phyloP scores from a whole-genome alignment of 2,329 filamentous ascomycete species.

The Penicillium hesseltinei region DNA sequence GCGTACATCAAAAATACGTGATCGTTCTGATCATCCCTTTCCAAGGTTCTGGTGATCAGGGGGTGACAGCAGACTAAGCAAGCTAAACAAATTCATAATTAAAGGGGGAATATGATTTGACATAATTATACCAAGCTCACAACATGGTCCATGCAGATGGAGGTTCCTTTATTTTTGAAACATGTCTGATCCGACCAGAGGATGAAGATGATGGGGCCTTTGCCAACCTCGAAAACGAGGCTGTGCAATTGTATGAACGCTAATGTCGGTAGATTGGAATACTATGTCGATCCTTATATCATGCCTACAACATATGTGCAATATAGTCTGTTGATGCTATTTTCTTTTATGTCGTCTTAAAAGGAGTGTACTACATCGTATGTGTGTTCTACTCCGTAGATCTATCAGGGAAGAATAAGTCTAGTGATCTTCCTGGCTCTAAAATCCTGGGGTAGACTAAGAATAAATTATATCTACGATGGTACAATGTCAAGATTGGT shows the following conservation, averaged over 20 bases:
- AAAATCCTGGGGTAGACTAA: not conserved
- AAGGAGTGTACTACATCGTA: not conserved
- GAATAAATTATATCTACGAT: not conserved
- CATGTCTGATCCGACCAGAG: not conserved
- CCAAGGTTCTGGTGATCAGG: slow-evolving; percentile 14
- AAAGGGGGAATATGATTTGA: not conserved
- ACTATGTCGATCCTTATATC: slow-evolving; percentile 9
- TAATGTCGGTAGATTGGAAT: slow-evolving; percentile 6
- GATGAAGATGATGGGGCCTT: not conserved
- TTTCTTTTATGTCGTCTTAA: not conserved
- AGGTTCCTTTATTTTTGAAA: slow-evolving; percentile 8
- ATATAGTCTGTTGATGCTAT: not conserved
- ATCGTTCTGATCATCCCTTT: slow-evolving; percentile 6
- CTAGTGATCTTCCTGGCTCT: not conserved
- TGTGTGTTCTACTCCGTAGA: not conserved
- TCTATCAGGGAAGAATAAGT: not conserved
- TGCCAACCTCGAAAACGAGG: slow-evolving; percentile 5
- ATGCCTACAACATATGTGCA: not conserved
- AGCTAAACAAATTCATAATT: not conserved
- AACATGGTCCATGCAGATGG: not conserved
- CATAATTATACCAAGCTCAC: not conserved
- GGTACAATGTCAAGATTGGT: not conserved
- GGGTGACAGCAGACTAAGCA: not conserved
- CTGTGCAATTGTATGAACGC: slow-evolving; percentile 16
- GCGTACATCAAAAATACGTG: not conserved